Percentiles rank a stretch among this genome's conserved stretches.
Conservation (phyloP, 495 filamentous ascomycete genomes). For the Glarea lozoyensis region DNA sequence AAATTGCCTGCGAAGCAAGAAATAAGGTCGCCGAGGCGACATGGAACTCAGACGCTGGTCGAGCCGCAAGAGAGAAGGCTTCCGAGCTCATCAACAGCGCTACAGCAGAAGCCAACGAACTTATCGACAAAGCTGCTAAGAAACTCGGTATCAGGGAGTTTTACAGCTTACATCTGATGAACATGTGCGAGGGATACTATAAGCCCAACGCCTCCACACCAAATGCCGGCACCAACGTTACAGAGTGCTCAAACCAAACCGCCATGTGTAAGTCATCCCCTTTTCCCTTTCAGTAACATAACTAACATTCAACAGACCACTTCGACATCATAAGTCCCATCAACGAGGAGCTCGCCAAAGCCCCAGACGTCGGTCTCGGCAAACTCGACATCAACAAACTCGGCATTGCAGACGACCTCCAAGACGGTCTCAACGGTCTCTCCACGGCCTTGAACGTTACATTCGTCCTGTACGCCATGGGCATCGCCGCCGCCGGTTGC, state of each 20-base stretch:
- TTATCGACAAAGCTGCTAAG: conserved; percentile 34
- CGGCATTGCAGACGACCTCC: conserved; percentile 53
- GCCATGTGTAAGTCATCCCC: conserved; percentile 36
- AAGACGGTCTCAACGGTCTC: conserved; percentile 47
- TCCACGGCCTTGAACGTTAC: conserved; percentile 39
- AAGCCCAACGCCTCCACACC: conserved; percentile 40
- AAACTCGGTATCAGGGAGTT: conserved; percentile 57
- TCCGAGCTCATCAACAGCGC: conserved; percentile 13
- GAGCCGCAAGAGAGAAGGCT: too few relatives aligned
- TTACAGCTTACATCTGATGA: conserved; percentile 64
- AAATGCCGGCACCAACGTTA: conserved; percentile 42
- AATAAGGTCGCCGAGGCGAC: too few relatives aligned
- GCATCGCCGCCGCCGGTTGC: conserved; percentile 46
- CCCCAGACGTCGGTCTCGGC: too few relatives aligned
- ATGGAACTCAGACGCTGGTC: too few relatives aligned
- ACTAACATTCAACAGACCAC: conserved; percentile 20
- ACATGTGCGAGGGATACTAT: conserved; percentile 58
- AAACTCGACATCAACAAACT: conserved; percentile 43
- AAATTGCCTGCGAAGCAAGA: too few relatives aligned
- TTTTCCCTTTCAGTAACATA: neutral
- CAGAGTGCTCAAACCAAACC: conserved; percentile 51
- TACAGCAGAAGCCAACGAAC: conserved; percentile 23
- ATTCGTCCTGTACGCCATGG: conserved; percentile 59
- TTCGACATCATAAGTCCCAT: conserved; percentile 55
- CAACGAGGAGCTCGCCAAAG: conserved; percentile 39